These are phyloP conservation scores for Diaporthe caulivora DNA, from an alignment of 2,329 filamentous ascomycete genomes.

Conservation along the genomic window DNA sequence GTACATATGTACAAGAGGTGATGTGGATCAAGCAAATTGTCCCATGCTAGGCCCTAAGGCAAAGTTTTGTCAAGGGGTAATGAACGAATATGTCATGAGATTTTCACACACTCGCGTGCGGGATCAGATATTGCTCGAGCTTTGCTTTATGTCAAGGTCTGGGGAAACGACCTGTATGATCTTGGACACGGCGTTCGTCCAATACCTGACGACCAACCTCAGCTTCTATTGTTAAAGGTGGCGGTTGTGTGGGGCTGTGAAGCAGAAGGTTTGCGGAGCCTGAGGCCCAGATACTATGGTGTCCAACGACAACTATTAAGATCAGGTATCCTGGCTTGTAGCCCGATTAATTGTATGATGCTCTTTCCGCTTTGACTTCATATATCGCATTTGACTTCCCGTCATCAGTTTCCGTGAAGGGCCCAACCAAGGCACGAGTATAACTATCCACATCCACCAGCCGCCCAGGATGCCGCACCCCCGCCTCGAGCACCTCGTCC, in stretches of 20 bases:
- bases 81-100: not conserved
- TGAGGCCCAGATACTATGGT: too few relatives aligned
- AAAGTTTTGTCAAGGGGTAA: not conserved
- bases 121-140: not conserved
- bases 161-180: too few relatives aligned
- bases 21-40: not conserved
- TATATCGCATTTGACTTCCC: not conserved
- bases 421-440: not conserved
- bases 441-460: slow-evolving; percentile 4
- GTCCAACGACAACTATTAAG: too few relatives aligned
- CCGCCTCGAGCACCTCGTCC: slow-evolving; percentile 16
- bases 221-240: too few relatives aligned
- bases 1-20: not conserved
- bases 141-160: not conserved
- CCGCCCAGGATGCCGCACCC: not conserved
- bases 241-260: too few relatives aligned
- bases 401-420: not conserved
- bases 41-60: not conserved
- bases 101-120: not conserved
- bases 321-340: too few relatives aligned
- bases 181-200: not conserved
- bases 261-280: not conserved
- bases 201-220: too few relatives aligned
- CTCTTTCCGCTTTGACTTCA: slow-evolving; percentile 4
- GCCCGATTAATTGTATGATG: not conserved